Conservation (phyloP, 495 filamentous ascomycete genomes). For the Evernia prunastri region DNA sequence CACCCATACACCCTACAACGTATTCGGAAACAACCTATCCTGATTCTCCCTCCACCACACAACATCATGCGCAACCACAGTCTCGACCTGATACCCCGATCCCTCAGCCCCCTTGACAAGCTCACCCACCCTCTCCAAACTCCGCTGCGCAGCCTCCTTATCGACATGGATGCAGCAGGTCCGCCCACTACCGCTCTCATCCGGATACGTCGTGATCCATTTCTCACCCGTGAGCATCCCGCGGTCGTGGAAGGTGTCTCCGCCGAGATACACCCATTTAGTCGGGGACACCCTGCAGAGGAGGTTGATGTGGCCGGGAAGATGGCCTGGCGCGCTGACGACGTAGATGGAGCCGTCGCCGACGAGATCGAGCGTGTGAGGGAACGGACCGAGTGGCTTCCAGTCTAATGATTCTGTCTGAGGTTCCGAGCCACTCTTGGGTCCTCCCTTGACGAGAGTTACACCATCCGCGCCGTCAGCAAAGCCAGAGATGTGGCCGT, state of each 20-base stretch:
- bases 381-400: too few relatives aligned
- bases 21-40: background rate
- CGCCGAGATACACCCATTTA: too few relatives aligned
- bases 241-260: background rate
- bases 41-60: constrained; percentile 2
- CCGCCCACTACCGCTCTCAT: background rate
- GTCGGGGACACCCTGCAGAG: too few relatives aligned
- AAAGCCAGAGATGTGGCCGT: too few relatives aligned
- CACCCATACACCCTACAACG: background rate
- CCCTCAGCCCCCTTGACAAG: background rate
- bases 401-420: too few relatives aligned
- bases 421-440: too few relatives aligned
- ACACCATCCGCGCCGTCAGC: too few relatives aligned
- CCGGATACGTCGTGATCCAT: background rate
- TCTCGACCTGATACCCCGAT: background rate
- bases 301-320: too few relatives aligned
- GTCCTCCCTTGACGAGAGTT: too few relatives aligned
- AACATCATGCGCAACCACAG: background rate
- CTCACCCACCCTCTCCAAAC: background rate
- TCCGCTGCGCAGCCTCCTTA: background rate
- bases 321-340: too few relatives aligned
- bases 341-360: too few relatives aligned
- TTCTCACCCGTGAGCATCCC: background rate
- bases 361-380: too few relatives aligned
- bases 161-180: background rate